Evolutionary conservation across 2,329 filamentous ascomycete genomes (phyloP), one percentile per base, ranked within the genome.

Genomic region (Xylaria polymorpha): DNA sequence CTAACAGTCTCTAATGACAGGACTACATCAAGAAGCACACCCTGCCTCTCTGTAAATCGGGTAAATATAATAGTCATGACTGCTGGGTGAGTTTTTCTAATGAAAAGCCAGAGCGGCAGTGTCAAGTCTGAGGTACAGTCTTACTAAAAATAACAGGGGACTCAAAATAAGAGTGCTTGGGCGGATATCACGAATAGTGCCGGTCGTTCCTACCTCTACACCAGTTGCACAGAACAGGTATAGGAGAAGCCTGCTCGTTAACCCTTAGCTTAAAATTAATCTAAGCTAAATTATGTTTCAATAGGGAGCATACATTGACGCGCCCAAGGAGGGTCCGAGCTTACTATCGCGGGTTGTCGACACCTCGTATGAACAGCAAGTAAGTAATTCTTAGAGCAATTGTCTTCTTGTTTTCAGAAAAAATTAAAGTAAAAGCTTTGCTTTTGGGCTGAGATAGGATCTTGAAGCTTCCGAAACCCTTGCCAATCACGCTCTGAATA

Each of bases 351-450:
- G 83, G 6, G 83, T 83, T 0, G 71, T 87, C 4, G 79, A 85
- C 57, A 79, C 80, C 9, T 77, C 81, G 48, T 87, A 87, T 75
- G 86, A 85, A 44, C 85, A 86, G 71, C 83, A 86, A 75, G 35
- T 37, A 12, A 9, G 35, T 12, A 9, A 37, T 12, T 37, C 35
- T 37, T 6, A 6, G 10, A 6, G 7, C 35, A 1, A 9, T 9
- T 37, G 7, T 37, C 35, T 37, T 37, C 35, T 37, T 37, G 10
- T 37, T 37, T 37, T 35, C n/a, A 8, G 32, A 4, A 35, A 35
- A 8, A 4, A 4, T 35, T 35, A 4, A 37, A 37, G 10, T 12
- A 37, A 1, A 9, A 37, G 35, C 35, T 37, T 37, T 37, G 3
- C 35, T 4, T 37, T 1, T 12, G 35, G 35, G 7, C 7, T 6